Evolutionary conservation across 305 asterid genomes (phyloP).

Genomic region (Solanum hybrid): DNA sequence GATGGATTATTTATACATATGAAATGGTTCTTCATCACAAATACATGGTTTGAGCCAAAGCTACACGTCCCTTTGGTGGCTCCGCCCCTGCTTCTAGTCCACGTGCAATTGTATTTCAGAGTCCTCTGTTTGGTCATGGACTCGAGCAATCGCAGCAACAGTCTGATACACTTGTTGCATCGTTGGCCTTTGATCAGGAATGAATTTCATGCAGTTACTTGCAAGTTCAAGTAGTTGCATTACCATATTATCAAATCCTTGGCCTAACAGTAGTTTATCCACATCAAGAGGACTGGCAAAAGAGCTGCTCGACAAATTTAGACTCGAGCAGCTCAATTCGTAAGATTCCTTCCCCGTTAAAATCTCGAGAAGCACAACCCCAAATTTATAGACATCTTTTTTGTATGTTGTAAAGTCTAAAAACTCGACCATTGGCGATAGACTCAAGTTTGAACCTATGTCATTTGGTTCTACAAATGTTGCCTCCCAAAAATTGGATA

Average conservation of each 20-base stretch:
- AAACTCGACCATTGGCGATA: too few relatives aligned
- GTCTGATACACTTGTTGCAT: not conserved
- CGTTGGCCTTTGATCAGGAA: too few relatives aligned
- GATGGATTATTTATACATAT: too few relatives aligned
- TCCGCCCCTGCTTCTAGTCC: not conserved
- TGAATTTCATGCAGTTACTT: not conserved
- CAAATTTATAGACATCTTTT: not conserved
- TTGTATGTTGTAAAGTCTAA: too few relatives aligned
- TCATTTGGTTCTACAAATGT: not conserved
- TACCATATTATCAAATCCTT: not conserved
- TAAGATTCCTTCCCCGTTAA: not conserved
- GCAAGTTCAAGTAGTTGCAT: not conserved
- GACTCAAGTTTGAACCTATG: too few relatives aligned
- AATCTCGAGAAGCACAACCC: conserved; percentile 13
- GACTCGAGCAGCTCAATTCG: not conserved
- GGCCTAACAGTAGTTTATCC: not conserved
- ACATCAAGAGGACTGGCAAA: not conserved
- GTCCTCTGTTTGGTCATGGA: not conserved
- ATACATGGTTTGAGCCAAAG: too few relatives aligned
- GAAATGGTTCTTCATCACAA: too few relatives aligned
- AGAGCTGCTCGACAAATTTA: not conserved
- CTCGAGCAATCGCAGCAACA: not conserved
- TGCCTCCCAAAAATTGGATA: too few relatives aligned
- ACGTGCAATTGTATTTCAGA: not conserved
- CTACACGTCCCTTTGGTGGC: too few relatives aligned